Base-by-base conservation (phyloP, 2,329 filamentous ascomycete species). In the Xylaria sp. region DNA sequence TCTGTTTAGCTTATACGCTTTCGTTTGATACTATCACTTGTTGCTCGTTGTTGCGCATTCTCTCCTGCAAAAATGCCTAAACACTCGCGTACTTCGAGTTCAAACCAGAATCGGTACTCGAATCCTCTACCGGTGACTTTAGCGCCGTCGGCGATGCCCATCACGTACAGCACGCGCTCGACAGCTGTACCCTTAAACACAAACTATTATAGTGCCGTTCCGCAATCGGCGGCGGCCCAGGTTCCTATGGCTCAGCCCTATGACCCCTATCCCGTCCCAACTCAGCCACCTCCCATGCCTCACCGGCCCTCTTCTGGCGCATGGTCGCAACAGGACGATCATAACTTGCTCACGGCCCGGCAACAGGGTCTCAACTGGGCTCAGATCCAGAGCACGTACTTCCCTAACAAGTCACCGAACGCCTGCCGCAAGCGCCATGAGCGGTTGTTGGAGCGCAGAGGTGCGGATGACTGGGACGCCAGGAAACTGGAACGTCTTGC, bases 341-440 rank as follows among this genome's bases (percentile, higher is more conserved):
- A 91, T 75, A 88, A 88, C 46, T 87, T 97, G 52, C 84, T 95
- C 71, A 82, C 84, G 52, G 92, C 93, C 18, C 88, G 94, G 63
- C 88, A 91, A 57, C 88, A 90, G 76, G 92, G 92, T 28, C 86
- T 94, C 78, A 95, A 94, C 81, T 97, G 94, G 94, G 87, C 88
- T 63, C 91, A 93, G 75, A 96, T 97, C 77, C 90, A 94, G 75
- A 85, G 86, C 70, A 88, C 86, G 70, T 89, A 93, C 81, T 97
- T 97, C 79, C 91, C 91, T 0, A 85, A 82, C 78, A 97, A 97
- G 84, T 89, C 88, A 9, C 84, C 91, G 67, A 96, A 96, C 79
- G 94, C 94, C 20, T 97, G 94, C 82, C 92, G 94, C 72, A 97
- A 97, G 83, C 89, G 94, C 65, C 93, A 97, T 76, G 94, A 97